A percentile compares a stretch with the other conserved stretches of the same genome.
phyloP scores from a whole-genome alignment of 345 rosid genomes.

The Tarenaya hassleriana region DNA sequence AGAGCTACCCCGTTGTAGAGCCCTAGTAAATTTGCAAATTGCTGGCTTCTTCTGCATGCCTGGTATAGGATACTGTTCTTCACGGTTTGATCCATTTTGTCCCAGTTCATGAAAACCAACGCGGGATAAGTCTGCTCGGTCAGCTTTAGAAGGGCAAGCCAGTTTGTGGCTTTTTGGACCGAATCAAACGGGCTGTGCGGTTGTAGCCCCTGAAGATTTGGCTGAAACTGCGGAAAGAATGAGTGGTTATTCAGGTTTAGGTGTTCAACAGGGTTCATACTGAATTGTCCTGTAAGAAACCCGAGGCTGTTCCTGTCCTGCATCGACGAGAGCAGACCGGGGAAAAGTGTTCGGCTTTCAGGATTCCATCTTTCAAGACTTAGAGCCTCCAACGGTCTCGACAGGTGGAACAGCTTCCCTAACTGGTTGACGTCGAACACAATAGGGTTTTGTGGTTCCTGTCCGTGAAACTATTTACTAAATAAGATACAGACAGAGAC shows the following conservation, averaged over 20 bases:
- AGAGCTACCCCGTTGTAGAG: too few relatives aligned
- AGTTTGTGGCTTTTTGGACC: background rate
- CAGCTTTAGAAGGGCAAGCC: constrained; percentile 1
- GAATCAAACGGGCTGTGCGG: background rate
- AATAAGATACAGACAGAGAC: background rate
- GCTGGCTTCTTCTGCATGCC: background rate
- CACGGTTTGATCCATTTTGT: background rate
- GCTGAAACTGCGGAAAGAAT: too few relatives aligned
- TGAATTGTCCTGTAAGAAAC: too few relatives aligned
- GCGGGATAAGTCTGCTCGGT: constrained; percentile 1
- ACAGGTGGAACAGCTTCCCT: background rate
- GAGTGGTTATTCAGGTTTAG: too few relatives aligned
- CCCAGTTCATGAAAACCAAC: constrained; percentile 1
- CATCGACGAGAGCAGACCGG: background rate
- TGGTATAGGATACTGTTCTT: background rate
- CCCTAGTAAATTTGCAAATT: background rate
- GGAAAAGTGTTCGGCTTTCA: background rate
- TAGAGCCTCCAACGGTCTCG: background rate
- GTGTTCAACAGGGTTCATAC: too few relatives aligned
- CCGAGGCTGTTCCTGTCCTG: background rate
- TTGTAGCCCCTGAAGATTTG: too few relatives aligned
- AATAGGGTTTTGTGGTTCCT: background rate
- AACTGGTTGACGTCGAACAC: background rate
- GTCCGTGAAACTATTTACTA: background rate
- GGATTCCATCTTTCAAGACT: constrained; percentile 1